Evolutionary conservation across 345 rosid species (phyloP), one percentile per base, ranked within the genome.

Genomic region (Eucalyptus curtisii): DNA sequence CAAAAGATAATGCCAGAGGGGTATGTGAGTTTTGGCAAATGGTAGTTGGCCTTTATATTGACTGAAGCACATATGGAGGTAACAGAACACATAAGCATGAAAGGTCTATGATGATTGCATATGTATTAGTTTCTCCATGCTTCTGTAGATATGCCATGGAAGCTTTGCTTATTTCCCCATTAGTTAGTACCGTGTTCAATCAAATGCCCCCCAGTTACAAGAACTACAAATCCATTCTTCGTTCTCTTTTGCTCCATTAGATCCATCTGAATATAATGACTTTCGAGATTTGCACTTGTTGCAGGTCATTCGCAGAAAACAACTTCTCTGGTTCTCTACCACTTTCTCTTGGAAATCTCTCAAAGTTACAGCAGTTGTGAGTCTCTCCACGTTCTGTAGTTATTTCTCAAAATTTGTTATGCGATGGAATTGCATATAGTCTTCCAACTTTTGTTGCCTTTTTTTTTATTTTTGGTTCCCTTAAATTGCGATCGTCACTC

Each of bases 291-390:
- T 50, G 52, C 87, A 71, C 85, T 86, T 86, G 45, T 87, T 81
- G 88, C 87, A 96, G 99, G 52, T 61, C 79, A 16, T 42, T 96
- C 66, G 91, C 90, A 84, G 61, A 93, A 47, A 97, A 96, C 91
- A 95, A 95, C 90, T 96, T 96, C 89, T 92, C 95, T 11, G 98
- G 99, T 88, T 55, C 93, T 89, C 90, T 97, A 79, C 99, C 97
- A 14, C 57, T 90, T 40, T 95, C 92, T 92, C 94, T 97, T 88
- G 98, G 97, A 30, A 92, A 68, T 59, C 94, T 94, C 50, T 87
- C 88, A 20, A 93, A 90, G 82, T 91, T 97, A 86, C 80, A 90
- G 81, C 64, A 94, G 87, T 30, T 97, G 99, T 96, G 93, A 93
- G 96, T 93, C 48, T 49, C 44, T n/a, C 14, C 47, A 50, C 7